phyloP scores from a whole-genome alignment of 202 grass and related monocot species.

The Bolboschoenoplectus hybrid region DNA sequence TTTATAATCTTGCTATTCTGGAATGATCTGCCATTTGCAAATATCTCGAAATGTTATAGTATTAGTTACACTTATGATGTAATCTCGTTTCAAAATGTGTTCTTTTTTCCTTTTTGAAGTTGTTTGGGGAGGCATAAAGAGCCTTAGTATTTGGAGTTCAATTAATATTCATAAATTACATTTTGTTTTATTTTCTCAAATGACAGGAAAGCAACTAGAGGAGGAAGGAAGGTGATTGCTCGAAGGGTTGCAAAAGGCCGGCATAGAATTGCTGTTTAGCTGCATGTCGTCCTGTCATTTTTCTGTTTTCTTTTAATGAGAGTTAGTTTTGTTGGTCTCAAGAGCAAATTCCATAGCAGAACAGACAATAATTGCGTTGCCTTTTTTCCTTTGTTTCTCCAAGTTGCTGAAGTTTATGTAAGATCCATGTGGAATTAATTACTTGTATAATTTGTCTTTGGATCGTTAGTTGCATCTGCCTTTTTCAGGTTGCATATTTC shows the following conservation, averaged over 20 bases:
- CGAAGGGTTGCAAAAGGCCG: constrained; percentile 88
- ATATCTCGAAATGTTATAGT: neutral
- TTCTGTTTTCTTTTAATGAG: constrained; percentile 24
- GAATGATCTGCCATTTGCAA: neutral
- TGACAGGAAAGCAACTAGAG: constrained; percentile 77
- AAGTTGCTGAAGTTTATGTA: constrained; percentile 2
- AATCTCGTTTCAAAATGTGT: neutral
- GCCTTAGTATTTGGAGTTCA: neutral
- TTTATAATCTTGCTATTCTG: neutral
- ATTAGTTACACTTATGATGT: neutral
- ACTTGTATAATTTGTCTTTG: constrained; percentile 24
- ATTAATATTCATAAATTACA: neutral
- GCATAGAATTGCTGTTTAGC: constrained; percentile 76
- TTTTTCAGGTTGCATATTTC: neutral
- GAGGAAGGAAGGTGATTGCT: constrained; percentile 85
- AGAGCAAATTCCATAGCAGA: neutral
- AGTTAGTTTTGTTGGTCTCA: neutral
- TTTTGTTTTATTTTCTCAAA: neutral
- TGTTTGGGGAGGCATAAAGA: neutral
- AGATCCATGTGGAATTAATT: neutral
- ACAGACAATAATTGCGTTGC: constrained; percentile 2
- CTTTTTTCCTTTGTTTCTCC: constrained; percentile 8
- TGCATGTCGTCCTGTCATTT: neutral
- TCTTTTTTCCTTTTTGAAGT: neutral
- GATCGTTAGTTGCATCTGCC: neutral